A percentile compares a stretch with the other conserved stretches of the same genome.
phyloP scores from a whole-genome alignment of 192 early-diverging fungal genomes.

The Backusella westeae region DNA sequence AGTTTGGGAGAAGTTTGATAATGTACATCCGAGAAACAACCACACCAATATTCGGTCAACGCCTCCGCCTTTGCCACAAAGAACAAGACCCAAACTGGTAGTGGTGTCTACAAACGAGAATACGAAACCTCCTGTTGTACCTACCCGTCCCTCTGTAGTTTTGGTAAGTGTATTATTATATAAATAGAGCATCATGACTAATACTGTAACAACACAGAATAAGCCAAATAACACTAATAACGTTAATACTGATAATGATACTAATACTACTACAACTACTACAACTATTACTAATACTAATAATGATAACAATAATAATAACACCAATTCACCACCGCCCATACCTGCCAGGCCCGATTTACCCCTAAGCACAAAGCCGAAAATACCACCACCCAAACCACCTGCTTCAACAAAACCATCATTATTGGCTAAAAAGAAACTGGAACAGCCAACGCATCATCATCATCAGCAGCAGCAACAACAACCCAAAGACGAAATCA shows the following conservation, averaged over 20 bases:
- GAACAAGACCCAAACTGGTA: conserved; percentile 18
- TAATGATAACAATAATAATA: neutral
- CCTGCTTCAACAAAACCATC: conserved; percentile 14
- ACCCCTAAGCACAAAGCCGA: neutral
- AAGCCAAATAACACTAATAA: neutral
- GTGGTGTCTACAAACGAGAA: neutral
- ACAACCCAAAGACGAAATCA: neutral
- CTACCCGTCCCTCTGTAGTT: neutral
- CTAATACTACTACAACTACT: neutral
- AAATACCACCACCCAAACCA: conserved; percentile 14
- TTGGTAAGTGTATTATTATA: neutral
- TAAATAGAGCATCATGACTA: neutral
- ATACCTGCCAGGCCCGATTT: conserved; percentile 21
- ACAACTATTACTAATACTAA: neutral
- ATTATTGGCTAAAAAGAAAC: neutral
- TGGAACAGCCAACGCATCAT: neutral
- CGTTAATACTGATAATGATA: neutral
- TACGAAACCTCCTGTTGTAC: conserved; percentile 2
- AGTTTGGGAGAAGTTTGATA: conserved; percentile 38
- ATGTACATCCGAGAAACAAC: conserved; percentile 18
- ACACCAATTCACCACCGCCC: conserved; percentile 22
- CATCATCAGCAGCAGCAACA: neutral
- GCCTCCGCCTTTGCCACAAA: conserved; percentile 27
- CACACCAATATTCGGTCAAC: neutral
- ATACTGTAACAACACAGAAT: neutral